These are phyloP conservation scores for Trichoderma parareesei DNA, from an alignment of 495 filamentous ascomycete genomes.

Conservation along the genomic window DNA sequence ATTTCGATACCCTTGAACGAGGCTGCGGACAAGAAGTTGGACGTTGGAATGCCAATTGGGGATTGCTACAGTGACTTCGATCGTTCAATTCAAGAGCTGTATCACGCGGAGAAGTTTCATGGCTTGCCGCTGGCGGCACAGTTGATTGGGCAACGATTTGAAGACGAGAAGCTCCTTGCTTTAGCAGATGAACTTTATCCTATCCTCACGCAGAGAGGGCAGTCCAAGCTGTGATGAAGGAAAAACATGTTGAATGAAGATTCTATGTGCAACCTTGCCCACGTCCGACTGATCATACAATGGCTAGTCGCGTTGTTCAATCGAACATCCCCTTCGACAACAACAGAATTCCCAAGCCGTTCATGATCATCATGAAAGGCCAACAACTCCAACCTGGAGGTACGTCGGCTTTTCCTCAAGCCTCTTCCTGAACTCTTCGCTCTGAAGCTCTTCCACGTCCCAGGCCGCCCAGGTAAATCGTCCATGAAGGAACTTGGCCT, in stretches of 20 bases:
- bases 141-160: not conserved
- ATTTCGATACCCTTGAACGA: not conserved
- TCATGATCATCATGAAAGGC: slow-evolving; percentile 8
- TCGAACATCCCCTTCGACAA: too few relatives aligned
- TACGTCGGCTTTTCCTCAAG: slow-evolving; percentile 26
- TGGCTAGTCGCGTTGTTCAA: too few relatives aligned
- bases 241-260: too few relatives aligned
- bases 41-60: not conserved
- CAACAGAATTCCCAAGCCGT: too few relatives aligned
- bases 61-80: not conserved
- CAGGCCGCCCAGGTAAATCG: slow-evolving; percentile 41
- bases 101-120: not conserved
- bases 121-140: not conserved
- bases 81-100: not conserved
- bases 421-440: slow-evolving; percentile 24
- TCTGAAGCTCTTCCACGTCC: slow-evolving; percentile 46
- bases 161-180: not conserved
- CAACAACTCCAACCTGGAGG: slow-evolving; percentile 22
- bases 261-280: too few relatives aligned
- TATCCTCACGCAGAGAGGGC: not conserved
- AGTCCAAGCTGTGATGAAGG: not conserved
- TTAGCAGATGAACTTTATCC: not conserved
- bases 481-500: slow-evolving; percentile 46
- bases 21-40: not conserved
- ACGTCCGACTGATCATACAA: too few relatives aligned